Evolutionary conservation across 2,329 filamentous ascomycete species (phyloP), one percentile per base, ranked within the genome.

Genomic region (Fusarium sp.): DNA sequence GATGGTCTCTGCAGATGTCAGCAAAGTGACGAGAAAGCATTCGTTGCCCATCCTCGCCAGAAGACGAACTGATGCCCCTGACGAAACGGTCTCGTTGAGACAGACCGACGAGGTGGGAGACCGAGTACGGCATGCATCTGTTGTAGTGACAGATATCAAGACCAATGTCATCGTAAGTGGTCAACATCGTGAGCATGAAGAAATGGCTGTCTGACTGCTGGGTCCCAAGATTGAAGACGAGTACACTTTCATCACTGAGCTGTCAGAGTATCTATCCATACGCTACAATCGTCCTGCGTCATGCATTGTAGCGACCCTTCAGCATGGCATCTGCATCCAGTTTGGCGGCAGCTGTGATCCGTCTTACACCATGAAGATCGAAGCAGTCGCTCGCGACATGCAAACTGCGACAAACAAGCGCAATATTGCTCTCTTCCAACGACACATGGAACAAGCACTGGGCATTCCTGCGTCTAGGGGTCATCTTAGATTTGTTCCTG

Each of bases 341-440:
- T 90, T 95, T 63, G 91, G 88, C 3, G 91, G 90, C 36, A 89
- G 88, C 7, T 91, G 92, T 67, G 91, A 94, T 51, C 91, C 92
- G 5, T 92, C 92, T 20, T 97, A 97, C 75, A 86, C 90, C 62
- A 83, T 97, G 74, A 91, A 88, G 34, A 86, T 97, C 62, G 90
- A 86, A 36, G 89, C 92, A 1, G 83, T 96, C 11, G 85, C 91
- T 2, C 84, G 84, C 12, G 86, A 92, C 68, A 81, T 96, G 3
- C 89, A 90, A 64, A 88, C 92, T 0, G 86, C 89, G 5, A 92
- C 88, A 53, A 97, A 97, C 80, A 91, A 92, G 77, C 88, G 93
- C 66, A 96, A 95, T 77, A 89, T 92, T 1, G 84, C 86, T n/a
- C 80, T 97, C 18, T 86, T 97, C 5, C 92, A 96, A 75, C 84